Evolutionary conservation across 805 yeast species (phyloP).

Genomic region (Metschnikowia noctiluminum): DNA sequence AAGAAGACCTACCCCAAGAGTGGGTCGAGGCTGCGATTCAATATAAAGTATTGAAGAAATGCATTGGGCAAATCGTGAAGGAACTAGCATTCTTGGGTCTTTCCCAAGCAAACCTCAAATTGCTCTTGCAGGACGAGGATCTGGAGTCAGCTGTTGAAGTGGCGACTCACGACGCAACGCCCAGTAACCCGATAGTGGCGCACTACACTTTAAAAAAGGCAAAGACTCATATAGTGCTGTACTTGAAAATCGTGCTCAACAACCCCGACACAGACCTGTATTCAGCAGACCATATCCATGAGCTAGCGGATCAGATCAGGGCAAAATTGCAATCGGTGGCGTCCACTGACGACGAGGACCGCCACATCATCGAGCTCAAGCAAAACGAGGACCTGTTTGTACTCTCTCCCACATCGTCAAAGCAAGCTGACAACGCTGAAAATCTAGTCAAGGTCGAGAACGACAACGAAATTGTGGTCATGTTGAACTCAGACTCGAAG

Average conservation of each 20-base stretch:
- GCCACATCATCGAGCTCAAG: conserved; percentile 27
- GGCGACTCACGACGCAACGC: conserved; percentile 29
- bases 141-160: conserved; percentile 29
- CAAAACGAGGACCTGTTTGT: conserved; percentile 28
- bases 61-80: conserved; percentile 59
- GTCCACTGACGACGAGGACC: conserved; percentile 22
- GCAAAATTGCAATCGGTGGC: conserved; percentile 24
- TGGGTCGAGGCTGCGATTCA: conserved; percentile 71
- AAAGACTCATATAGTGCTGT: conserved; percentile 31
- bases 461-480: conserved; percentile 38
- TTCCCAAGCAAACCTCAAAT: conserved; percentile 41
- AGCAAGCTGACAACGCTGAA: conserved; percentile 4
- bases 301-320: conserved; percentile 28
- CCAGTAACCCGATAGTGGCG: conserved; percentile 40
- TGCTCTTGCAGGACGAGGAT: conserved; percentile 30
- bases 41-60: conserved; percentile 66
- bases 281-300: conserved; percentile 29
- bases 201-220: conserved; percentile 38
- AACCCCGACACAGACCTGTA: conserved; percentile 23
- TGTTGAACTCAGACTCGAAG: conserved; percentile 52
- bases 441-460: conserved; percentile 16
- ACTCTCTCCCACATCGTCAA: conserved; percentile 26
- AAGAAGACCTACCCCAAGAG: conserved; percentile 59
- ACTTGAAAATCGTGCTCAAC: conserved; percentile 37
- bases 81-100: conserved; percentile 62